Base-by-base conservation (phyloP, 2,329 filamentous ascomycete species). In the Alternaria sp. region DNA sequence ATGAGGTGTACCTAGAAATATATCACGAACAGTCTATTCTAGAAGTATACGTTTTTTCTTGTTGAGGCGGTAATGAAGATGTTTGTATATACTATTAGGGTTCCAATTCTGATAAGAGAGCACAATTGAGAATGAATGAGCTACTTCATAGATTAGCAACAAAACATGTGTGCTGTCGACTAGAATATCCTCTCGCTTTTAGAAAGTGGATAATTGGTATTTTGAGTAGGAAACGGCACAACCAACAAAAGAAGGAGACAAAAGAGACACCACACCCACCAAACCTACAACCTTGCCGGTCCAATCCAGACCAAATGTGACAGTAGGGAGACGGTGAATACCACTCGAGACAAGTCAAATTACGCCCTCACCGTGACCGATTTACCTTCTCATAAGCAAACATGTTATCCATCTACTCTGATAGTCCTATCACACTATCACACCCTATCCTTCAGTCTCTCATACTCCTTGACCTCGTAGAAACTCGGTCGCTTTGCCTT, bases 401-500 rank as follows among this genome's bases (percentile, higher is more conserved):
- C 10, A 41, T 41, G 5, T 18, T 18, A 34, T 48, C 14, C 25
- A 14, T 25, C 54, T 14, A 32, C 8, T 25, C 18, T 2, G 9
- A 5, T 30, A 30, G 28, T 11, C 45, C 55, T 51, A 51, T 54
- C 60, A 65, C 6, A 53, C 53, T 27, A 25, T 55, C 25, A 51
- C 48, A 44, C 57, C 64, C 46, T 64, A 4, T 48, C 54, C 60
- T 60, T 72, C 60, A 76, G 57, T 49, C 58, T 62, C 5, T 66
- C 43, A 50, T 67, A 75, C 28, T 64, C 74, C 3, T 41, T 43
- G 6, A 72, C 56, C 54, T 78, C 76, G 30, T 54, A 73, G 2
- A 79, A 59, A 4, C 69, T 70, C 0, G 84, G 86, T 4, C 85
- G 81, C 27, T 81, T 72, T 10, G 64, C 71, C 18, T 79, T 76